Evolutionary conservation across 768 basidiomycete species (phyloP).

Genomic region (Pleurotus ostreatus): DNA sequence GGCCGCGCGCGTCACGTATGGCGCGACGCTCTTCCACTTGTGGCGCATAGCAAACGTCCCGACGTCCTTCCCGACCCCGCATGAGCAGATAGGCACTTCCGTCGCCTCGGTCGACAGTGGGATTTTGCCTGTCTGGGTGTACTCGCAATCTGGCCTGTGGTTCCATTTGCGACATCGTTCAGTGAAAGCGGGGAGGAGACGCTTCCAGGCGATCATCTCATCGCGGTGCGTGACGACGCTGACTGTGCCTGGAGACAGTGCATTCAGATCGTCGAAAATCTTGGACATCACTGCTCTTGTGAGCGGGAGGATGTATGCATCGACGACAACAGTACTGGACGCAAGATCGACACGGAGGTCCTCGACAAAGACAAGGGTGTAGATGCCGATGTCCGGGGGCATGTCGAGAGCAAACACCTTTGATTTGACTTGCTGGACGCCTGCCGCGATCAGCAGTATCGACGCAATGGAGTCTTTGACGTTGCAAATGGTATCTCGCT

Average conservation of each 20-base stretch:
- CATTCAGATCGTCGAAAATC: constrained; percentile 8
- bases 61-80: constrained; percentile 46
- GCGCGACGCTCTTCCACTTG: constrained; percentile 36
- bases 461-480: constrained; percentile 14
- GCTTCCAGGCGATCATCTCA: constrained; percentile 44
- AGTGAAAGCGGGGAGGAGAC: constrained; percentile 43
- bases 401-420: constrained; percentile 20
- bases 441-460: constrained; percentile 6
- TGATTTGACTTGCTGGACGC: constrained; percentile 9
- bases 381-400: constrained; percentile 14
- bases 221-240: constrained; percentile 20
- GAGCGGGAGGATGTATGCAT: constrained; percentile 43
- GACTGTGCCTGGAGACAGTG: not conserved
- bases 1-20: constrained; percentile 44
- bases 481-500: constrained; percentile 6
- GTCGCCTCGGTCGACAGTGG: constrained; percentile 35
- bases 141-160: constrained; percentile 46
- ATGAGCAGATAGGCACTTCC: constrained; percentile 44
- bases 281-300: constrained; percentile 15
- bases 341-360: constrained; percentile 42
- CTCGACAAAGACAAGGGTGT: constrained; percentile 44
- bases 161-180: constrained; percentile 54
- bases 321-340: constrained; percentile 47
- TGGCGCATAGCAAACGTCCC: constrained; percentile 27
- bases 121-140: constrained; percentile 24